Evolutionary conservation across 208 protist species (phyloP), one percentile per base, ranked within the genome.

Genomic region (Acanthamoeba royreba): DNA sequence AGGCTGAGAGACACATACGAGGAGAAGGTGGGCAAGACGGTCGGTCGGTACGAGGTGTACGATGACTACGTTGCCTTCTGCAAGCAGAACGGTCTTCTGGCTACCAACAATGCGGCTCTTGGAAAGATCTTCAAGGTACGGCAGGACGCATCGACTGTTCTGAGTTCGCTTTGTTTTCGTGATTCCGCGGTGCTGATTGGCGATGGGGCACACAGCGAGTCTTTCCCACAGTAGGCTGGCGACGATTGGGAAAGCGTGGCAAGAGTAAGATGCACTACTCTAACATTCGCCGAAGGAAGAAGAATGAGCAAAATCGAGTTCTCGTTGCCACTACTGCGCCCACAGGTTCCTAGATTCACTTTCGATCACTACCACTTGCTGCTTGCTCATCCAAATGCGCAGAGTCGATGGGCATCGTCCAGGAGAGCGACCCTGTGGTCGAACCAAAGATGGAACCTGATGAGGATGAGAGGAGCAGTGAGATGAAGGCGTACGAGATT

Each of bases 201-300:
- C 63, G 4, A 31, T 19, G 31, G 13, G 11, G 31, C 11, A 19
- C 22, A 15, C 38, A 77, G 66, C 66, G 49, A 38, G 49, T 35
- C n/a, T 87, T 87, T n/a, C 79, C 79, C 2, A 87, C 35, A 15
- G 49, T 61, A 1, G 49, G 43, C n/a, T 61, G 49, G 15, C 43
- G 79, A 4, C 22, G 79, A n/a, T 28, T 87, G 43, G 79, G 79
- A 9, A 52, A 87, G 33, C 43, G 79, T 19, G 49, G 49, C 13
- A 31, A 87, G 28, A 87, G 28, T 45, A 87, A 87, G 79, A 87
- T 87, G 79, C 79, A 87, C 45, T 87, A 87, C 17, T 38, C 79
- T 19, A 87, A 87, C 45, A 87, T 87, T 22, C 38, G 66, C 25
- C 8, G 45, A 13, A 0, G 66, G 5, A 25, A 66, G 0, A 28